These are phyloP conservation scores for Mycena olivaceomarginata DNA, from an alignment of 768 basidiomycete species.

Conservation along the genomic window DNA sequence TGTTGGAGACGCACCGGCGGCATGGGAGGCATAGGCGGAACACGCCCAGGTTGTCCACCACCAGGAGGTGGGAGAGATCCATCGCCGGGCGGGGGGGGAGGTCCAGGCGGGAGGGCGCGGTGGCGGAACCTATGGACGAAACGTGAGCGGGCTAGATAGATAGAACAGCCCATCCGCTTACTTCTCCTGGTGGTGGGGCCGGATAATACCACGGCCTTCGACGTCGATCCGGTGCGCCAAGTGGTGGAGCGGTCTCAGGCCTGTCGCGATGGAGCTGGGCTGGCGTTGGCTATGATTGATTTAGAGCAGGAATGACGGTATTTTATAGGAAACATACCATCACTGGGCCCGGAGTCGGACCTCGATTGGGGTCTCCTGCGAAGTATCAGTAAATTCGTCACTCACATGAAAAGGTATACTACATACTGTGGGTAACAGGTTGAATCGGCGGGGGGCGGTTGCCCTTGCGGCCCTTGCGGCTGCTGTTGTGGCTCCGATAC, in stretches of 20 bases:
- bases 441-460: background rate
- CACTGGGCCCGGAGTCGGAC: slow-evolving; percentile 8
- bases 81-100: too few relatives aligned
- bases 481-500: background rate
- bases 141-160: background rate
- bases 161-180: background rate
- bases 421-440: background rate
- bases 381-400: background rate
- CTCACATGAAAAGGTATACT: background rate
- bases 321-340: background rate
- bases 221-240: background rate
- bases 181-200: slow-evolving; percentile 18
- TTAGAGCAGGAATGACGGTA: background rate
- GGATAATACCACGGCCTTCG: slow-evolving; percentile 55
- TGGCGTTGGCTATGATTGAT: background rate
- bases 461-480: too few relatives aligned
- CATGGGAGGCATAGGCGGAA: slow-evolving; percentile 56
- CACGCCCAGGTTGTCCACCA: background rate
- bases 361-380: background rate
- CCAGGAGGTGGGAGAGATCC: too few relatives aligned
- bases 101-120: background rate
- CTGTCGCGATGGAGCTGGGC: background rate
- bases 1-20: slow-evolving; percentile 69
- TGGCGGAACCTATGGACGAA: background rate
- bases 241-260: background rate